Base-by-base conservation (phyloP, 2,329 filamentous ascomycete species). In the Berkeleyomyces basicola region DNA sequence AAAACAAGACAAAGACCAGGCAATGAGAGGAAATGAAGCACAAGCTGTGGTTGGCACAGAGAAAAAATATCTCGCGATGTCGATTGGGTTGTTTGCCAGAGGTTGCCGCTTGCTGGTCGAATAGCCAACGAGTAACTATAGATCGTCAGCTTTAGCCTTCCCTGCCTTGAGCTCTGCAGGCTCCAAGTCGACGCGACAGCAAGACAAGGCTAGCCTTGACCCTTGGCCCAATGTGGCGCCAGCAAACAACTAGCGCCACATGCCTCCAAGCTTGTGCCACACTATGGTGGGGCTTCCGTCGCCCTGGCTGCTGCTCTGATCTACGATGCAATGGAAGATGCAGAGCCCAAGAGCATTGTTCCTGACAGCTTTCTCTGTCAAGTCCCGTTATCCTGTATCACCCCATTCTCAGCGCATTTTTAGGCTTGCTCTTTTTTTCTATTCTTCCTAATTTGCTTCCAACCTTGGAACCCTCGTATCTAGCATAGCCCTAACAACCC, bases 181-280 rank as follows among this genome's bases (percentile, higher is more conserved):
- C 62, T 63, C 58, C 62, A 55, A 63, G 46, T 37, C 33, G 62
- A 63, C 62, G 62, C 62, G 62, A 60, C 62, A 63, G 58, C 58
- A 61, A 42, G 43, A 40, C 62, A 63, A 63, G 62, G 58, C 58
- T 61, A 55, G 7, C 49, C 33, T 55, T 46, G 43, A n/a, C 16
- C 11, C 43, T 46, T 14, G 49, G 7, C n/a, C 7, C 10, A 9
- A 7, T 51, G 62, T 63, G 58, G 46, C 46, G 49, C 39, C n/a
- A 14, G 11, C 4, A 3, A 53, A 11, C 36, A 36, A 23, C 23
- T 4, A 57, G 4, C 9, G 36, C 31, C 23, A 42, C 51, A 7
- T 39, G 4, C 23, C 10, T 42, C 16, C 10, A 36, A 58, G 47
- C 40, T 61, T 57, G 58, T 58, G 62, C 58, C 40, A 58, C 40